These are phyloP conservation scores for Fusarium napiforme DNA, from an alignment of 2,329 filamentous ascomycete species.

Conservation along the genomic window DNA sequence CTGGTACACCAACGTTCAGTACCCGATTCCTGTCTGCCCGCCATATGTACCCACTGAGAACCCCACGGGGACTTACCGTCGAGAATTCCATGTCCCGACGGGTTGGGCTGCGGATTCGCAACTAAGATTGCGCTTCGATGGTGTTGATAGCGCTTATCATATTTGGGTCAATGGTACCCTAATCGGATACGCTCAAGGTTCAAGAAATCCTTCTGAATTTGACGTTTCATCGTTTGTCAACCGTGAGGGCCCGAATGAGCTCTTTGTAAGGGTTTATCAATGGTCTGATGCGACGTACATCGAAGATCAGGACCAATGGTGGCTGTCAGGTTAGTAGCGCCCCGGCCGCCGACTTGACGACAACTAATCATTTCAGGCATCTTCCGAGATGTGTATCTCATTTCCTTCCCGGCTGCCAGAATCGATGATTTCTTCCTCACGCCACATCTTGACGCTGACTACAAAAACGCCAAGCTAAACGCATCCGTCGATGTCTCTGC, in stretches of 20 bases:
- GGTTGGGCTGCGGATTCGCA: constrained; percentile 61
- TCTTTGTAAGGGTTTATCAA: constrained; percentile 76
- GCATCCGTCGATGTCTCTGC: constrained; percentile 59
- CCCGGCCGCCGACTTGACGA: too few species aligned
- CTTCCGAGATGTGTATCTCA: constrained; percentile 72
- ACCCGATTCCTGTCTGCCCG: constrained; percentile 72
- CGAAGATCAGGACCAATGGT: constrained; percentile 78
- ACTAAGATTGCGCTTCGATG: constrained; percentile 74
- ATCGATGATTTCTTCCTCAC: constrained; percentile 68
- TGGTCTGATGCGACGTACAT: constrained; percentile 77
- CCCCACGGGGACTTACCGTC: constrained; percentile 71
- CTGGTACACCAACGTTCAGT: constrained; percentile 76
- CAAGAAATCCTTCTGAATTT: constrained; percentile 75
- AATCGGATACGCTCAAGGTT: constrained; percentile 76
- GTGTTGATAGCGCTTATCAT: constrained; percentile 77
- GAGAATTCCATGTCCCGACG: constrained; percentile 63
- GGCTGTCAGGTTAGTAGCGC: constrained; percentile 62
- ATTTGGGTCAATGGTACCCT: constrained; percentile 73
- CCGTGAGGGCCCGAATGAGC: constrained; percentile 58
- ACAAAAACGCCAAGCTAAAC: constrained; percentile 60
- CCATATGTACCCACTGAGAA: constrained; percentile 72
- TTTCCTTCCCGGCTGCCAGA: constrained; percentile 65
- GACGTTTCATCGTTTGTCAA: constrained; percentile 66
- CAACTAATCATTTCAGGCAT: constrained; percentile 59
- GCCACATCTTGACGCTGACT: constrained; percentile 64